Evolutionary conservation across 192 early-diverging fungal species (phyloP).

Genomic region (Coemansia sp.): DNA sequence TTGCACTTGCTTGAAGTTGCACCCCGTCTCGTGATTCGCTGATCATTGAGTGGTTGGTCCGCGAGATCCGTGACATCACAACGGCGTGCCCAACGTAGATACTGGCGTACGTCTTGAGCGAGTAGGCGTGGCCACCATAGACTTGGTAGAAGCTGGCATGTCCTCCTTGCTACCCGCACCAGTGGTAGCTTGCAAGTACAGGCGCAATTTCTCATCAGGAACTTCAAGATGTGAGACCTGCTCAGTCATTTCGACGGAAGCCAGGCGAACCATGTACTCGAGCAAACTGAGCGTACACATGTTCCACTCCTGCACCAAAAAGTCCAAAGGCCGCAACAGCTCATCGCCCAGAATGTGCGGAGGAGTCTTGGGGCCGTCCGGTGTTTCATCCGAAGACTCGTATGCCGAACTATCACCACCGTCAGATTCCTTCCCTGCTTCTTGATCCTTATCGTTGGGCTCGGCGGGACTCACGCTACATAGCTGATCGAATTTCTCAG

Average conservation of each 20-base stretch:
- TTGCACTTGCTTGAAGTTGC: no score
- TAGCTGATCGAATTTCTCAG: background rate
- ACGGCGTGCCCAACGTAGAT: background rate
- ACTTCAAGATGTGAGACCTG: constrained; percentile 65
- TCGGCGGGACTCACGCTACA: background rate
- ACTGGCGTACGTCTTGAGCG: background rate
- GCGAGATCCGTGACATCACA: no score
- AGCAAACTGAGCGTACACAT: constrained; percentile 60
- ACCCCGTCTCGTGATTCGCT: no score
- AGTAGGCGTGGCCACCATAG: background rate
- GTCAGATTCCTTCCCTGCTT: background rate
- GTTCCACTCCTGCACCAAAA: constrained; percentile 37
- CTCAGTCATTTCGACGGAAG: constrained; percentile 66
- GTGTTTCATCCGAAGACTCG: background rate
- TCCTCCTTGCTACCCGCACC: background rate
- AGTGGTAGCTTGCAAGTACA: constrained; percentile 52
- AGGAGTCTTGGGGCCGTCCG: background rate
- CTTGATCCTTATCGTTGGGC: background rate
- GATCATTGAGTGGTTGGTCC: no score
- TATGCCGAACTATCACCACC: background rate
- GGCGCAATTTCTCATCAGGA: constrained; percentile 67
- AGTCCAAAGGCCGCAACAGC: constrained; percentile 27
- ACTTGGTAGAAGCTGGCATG: background rate
- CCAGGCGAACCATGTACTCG: constrained; percentile 67
- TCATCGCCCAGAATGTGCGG: background rate